phyloP scores from a whole-genome alignment of 768 basidiomycete genomes.

The Leccinum boreale region DNA sequence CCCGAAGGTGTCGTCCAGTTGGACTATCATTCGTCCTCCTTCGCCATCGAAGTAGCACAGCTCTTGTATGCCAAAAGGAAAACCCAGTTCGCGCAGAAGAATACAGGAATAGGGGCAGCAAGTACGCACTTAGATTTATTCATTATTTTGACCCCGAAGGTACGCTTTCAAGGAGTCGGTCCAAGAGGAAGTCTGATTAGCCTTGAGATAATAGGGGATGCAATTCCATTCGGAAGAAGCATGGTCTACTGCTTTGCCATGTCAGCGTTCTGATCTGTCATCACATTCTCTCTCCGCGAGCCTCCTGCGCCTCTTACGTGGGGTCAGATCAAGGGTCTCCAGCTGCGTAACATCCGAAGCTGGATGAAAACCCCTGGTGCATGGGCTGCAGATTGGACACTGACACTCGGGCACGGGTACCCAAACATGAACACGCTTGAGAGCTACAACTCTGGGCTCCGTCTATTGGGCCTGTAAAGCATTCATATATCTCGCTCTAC shows the following conservation, averaged over 20 bases:
- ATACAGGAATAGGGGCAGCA: not conserved
- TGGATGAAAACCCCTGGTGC: not conserved
- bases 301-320: not conserved
- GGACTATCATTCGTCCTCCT: not conserved
- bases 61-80: not conserved
- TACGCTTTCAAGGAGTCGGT: not conserved
- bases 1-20: not conserved
- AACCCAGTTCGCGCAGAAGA: not conserved
- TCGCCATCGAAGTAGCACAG: not conserved
- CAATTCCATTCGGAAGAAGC: not conserved
- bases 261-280: not conserved
- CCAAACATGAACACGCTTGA: not conserved
- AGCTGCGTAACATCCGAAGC: not conserved
- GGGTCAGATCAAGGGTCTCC: not conserved
- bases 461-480: not conserved
- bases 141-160: not conserved
- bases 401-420: not conserved
- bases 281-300: not conserved
- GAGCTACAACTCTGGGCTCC: not conserved
- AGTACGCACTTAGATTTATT: not conserved
- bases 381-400: not conserved
- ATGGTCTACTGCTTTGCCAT: not conserved
- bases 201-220: not conserved
- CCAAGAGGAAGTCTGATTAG: not conserved
- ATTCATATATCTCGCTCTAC: not conserved